Base-by-base conservation (phyloP, 306 rosid genomes). In the Quercus glauca region DNA sequence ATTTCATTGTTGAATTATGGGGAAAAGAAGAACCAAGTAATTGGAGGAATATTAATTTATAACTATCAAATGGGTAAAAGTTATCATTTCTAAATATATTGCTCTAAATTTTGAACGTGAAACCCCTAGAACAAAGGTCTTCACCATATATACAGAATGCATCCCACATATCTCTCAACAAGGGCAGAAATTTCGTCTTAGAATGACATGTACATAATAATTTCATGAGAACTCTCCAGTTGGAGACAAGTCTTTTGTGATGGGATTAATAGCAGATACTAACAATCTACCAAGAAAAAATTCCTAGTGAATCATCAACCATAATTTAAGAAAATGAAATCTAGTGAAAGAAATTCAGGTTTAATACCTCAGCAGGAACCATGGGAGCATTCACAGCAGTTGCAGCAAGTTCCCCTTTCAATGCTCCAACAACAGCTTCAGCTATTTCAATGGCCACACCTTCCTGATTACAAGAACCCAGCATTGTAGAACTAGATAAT, bases 361-460 rank as follows among this genome's bases (percentile, higher is more conserved):
- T 49, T 19, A 68, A 67, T 91, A 96, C 99, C 99, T 96, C 98
- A 2, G 99, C 92, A 45, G 98, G 89, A 87, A 93, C 98, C 99
- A 96, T 96, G 5, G 99, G 98, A 33, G 99, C 99, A 88, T 96
- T 96, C 81, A 96, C 99, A 5, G 99, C 99, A 64, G 98, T 93
- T 49, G 98, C 86, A 76, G 99, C 97, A 87, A 96, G 97, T 90
- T 93, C 99, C 64, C 99, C 99, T 78, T 82, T 89, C 82, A 96
- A 81, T 5, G 98, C 99, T 75, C 98, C 98, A 33, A 93, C 92
- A 3, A 96, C 98, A 72, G 99, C 99, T 86, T 96, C 99, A 37
- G 98, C 99, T 81, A 96, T 91, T 87, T 96, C 99, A 78, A 93
- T 88, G 49, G 99, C 98, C 74, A 96, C 99, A 18, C 99, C 98